Evolutionary conservation across 306 rosid genomes (phyloP), one percentile per base, ranked within the genome.

Genomic region (Notholithocarpus densiflorus): DNA sequence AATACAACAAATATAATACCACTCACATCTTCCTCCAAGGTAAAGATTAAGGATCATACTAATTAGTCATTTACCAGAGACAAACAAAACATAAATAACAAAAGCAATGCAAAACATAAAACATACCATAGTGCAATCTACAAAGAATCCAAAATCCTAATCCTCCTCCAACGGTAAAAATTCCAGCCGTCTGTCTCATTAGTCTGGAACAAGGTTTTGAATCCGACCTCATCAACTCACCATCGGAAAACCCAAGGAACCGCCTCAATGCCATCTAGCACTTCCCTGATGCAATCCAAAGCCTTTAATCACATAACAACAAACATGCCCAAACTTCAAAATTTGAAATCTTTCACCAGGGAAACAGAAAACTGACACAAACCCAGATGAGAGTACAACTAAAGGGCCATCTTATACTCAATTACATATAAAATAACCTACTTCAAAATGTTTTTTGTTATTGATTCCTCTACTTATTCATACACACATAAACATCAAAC

Each of bases 101-200:
- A 48, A 48, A 13, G 53, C 66, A 61, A 71, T 48, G 40, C 40
- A 65, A 21, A 76, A 13, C 21, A 75, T 23, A 60, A 77, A 70
- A 84, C 91, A 48, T 48, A 95, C 98, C 98, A 34, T 93, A 93
- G 68, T 95, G 98, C 87, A 95, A 68, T 77, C 97, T 81, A 71
- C 98, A 90, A 59, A 95, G 98, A 76, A 93, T 71, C 98, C 98
- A 95, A 86, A 92, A 92, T 29, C 81, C 90, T 60, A 95, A 84
- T 69, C 87, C 97, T 82, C 98, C 98, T 56, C 96, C 98, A 74
- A 95, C 98, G 65, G 87, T 84, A 72, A 72, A 95, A 71, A 95
- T 86, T 31, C 90, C 97, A 0, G 98, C 98, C 1, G 97, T 93
- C 60, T 95, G 98, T 71, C 91, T 89, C 91, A 84, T 92, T 77